phyloP scores from a whole-genome alignment of 1,284 basidiomycete species.

The Cystobasidium slooffiae region DNA sequence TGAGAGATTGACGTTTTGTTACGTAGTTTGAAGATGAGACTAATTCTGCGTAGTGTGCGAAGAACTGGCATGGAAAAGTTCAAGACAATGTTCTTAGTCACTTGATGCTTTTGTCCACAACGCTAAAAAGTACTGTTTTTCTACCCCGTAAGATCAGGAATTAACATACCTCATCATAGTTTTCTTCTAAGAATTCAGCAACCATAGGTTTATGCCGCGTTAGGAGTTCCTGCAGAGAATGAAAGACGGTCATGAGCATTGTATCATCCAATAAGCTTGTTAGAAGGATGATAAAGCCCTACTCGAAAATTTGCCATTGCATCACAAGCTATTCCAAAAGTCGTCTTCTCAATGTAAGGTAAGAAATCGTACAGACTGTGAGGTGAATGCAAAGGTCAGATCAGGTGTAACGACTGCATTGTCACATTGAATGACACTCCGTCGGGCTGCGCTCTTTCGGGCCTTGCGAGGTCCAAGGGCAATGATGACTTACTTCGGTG shows the following conservation, averaged over 20 bases:
- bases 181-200: conserved; percentile 90
- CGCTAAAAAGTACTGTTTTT: background rate
- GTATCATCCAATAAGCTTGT: background rate
- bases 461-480: conserved; percentile 5
- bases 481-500: conserved; percentile 74
- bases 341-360: conserved; percentile 94
- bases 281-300: conserved; percentile 23
- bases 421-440: background rate
- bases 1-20: conserved; percentile 98
- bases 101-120: too few relatives aligned
- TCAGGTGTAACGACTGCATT: background rate
- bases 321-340: conserved; percentile 97
- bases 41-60: conserved; percentile 88
- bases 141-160: conserved; percentile 7
- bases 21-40: conserved; percentile 95
- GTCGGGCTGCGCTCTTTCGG: too few relatives aligned
- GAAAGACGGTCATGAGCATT: background rate
- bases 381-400: background rate
- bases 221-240: conserved; percentile 70
- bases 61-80: conserved; percentile 68
- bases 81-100: background rate
- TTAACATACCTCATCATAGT: conserved; percentile 82
- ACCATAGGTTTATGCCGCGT: conserved; percentile 97
- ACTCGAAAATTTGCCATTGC: conserved; percentile 93
- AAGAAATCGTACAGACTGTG: conserved; percentile 93